Evolutionary conservation across 2,329 filamentous ascomycete genomes (phyloP).

Genomic region (Diaporthe longicolla): DNA sequence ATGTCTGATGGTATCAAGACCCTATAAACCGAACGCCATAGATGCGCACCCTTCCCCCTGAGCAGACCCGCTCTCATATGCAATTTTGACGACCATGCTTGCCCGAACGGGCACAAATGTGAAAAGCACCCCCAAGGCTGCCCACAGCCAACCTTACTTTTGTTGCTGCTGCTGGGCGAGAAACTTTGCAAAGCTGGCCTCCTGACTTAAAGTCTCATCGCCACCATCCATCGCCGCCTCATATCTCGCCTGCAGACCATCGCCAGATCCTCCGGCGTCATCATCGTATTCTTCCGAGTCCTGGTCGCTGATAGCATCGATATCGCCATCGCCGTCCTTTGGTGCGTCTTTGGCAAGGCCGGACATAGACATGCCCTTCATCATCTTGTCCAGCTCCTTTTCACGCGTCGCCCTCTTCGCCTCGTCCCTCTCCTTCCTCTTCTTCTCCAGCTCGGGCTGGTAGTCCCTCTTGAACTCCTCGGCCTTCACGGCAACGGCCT

Average conservation of each 20-base stretch:
- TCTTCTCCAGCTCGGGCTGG: constrained; percentile 88
- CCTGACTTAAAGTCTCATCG: constrained; percentile 63
- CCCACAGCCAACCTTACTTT: constrained; percentile 21
- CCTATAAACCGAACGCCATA: constrained; percentile 46
- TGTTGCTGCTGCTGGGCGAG: constrained; percentile 64
- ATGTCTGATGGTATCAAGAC: constrained; percentile 46
- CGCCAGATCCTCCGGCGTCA: constrained; percentile 69
- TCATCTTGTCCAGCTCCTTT: constrained; percentile 89
- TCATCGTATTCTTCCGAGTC: constrained; percentile 70
- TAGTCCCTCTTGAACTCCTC: constrained; percentile 93
- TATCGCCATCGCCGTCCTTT: constrained; percentile 52
- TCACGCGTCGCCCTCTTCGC: constrained; percentile 80
- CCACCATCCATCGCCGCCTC: constrained; percentile 78
- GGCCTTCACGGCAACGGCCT: constrained; percentile 87
- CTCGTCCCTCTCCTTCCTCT: constrained; percentile 81
- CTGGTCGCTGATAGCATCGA: constrained; percentile 62
- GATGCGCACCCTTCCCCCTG: constrained; percentile 43
- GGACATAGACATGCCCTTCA: constrained; percentile 85
- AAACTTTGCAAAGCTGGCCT: constrained; percentile 75
- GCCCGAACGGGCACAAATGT: constrained; percentile 1
- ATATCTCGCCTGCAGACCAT: constrained; percentile 82
- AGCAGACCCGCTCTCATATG: constrained; percentile 36
- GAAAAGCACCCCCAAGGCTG: background rate
- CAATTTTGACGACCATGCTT: constrained; percentile 46
- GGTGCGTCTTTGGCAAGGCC: constrained; percentile 45